Conservation (phyloP, 345 rosid genomes). For the Corymbia maculata region DNA sequence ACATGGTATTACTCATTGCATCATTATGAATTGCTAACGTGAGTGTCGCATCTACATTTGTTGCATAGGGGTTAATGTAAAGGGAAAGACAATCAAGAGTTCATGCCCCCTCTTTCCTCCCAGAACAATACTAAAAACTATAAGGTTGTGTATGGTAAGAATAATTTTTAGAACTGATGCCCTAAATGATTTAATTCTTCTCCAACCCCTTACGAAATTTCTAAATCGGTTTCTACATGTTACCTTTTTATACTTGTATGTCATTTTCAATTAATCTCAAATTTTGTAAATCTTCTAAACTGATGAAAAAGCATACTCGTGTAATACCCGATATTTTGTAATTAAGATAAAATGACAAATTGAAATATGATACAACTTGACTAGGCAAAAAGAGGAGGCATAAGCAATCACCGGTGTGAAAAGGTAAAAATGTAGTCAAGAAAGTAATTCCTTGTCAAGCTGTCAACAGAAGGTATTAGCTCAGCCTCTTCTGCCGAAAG, state of each 20-base stretch:
- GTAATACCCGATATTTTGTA: background rate
- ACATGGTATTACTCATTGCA: background rate
- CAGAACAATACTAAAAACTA: background rate
- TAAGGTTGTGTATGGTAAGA: background rate
- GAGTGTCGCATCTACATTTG: background rate
- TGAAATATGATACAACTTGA: background rate
- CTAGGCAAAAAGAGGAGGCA: background rate
- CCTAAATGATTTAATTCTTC: background rate
- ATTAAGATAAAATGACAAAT: background rate
- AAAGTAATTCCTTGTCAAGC: background rate
- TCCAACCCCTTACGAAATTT: background rate
- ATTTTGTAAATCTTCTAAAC: background rate
- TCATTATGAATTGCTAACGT: background rate
- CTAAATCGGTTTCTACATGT: background rate
- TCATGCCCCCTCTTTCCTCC: background rate
- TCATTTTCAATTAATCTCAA: too few relatives aligned
- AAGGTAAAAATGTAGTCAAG: background rate
- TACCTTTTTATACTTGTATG: too few relatives aligned
- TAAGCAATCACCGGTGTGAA: background rate
- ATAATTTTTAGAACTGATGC: background rate
- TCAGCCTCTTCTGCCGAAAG: background rate
- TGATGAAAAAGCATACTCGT: rapidly evolving
- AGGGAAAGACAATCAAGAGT: background rate
- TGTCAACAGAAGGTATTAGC: background rate
- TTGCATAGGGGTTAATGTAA: background rate